Evolutionary conservation across 257 asterid genomes (phyloP).

Genomic region (Petunia axillaris): DNA sequence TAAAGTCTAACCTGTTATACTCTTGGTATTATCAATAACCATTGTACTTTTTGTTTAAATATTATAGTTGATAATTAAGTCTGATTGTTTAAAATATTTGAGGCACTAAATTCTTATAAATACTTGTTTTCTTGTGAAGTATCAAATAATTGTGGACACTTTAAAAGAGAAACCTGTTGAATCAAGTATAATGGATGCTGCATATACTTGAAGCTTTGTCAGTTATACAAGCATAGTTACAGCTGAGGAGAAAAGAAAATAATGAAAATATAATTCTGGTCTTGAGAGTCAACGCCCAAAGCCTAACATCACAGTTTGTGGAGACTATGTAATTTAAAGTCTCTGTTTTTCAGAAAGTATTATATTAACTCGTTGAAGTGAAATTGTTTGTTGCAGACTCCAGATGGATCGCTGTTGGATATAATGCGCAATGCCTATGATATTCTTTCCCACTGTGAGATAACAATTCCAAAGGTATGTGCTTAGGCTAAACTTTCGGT

Average conservation of each 20-base stretch:
- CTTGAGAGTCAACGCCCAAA: constrained; percentile 2
- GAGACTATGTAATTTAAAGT: not conserved
- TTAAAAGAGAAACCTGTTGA: not conserved
- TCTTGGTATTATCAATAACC: too few species aligned
- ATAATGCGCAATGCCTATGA: constrained; percentile 96
- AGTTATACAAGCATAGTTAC: not conserved
- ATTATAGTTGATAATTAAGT: not conserved
- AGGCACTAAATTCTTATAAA: not conserved
- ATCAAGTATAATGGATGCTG: not conserved
- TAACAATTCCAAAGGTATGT: constrained; percentile 78
- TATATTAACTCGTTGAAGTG: constrained; percentile 18
- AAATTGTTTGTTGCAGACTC: constrained; percentile 75
- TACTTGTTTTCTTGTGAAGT: not conserved
- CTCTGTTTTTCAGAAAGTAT: not conserved
- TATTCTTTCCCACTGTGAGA: constrained; percentile 79
- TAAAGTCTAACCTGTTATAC: too few species aligned
- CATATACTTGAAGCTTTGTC: not conserved
- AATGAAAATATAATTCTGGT: constrained; percentile 1
- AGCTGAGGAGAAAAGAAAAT: constrained; percentile 6
- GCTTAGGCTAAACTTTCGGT: constrained; percentile 11
- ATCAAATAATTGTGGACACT: constrained; percentile 14
- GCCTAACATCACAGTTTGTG: not conserved
- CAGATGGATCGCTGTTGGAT: constrained; percentile 96
- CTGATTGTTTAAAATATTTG: not conserved
- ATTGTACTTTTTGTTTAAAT: too few species aligned